Evolutionary conservation across 2,329 filamentous ascomycete species (phyloP), one percentile per base, ranked within the genome.

Genomic region (Basipetospora sp.): DNA sequence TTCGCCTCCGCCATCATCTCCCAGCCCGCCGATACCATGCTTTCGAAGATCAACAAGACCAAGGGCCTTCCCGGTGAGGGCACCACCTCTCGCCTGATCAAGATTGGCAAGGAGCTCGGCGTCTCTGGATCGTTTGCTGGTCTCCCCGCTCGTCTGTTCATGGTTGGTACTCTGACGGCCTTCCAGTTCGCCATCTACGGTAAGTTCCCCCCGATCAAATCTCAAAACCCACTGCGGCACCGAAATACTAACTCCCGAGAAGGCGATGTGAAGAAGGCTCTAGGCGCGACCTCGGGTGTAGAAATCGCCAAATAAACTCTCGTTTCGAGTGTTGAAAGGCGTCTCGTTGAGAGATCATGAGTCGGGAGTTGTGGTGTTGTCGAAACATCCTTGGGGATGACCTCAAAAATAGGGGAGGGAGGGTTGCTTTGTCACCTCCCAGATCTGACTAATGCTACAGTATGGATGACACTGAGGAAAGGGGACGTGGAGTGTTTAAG

Each of bases 21-120:
- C 45, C 84, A 92, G 69, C 84, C 84, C 51, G 84, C 84, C 59
- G 84, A 92, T 62, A 92, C 84, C 57, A 92, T 92, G 84, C 77
- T 92, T 47, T 81, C 74, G 66, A 90, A 88, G 76, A 90, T 92
- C 72, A 92, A 92, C 80, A 90, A 90, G 80, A 84, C 80, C 65
- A 77, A 84, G 70, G 84, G 82, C 64, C 68, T 76, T 43, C 83
- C 84, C 48, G 84, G 84, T 69, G 82, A 92, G 69, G 76, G 84
- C 54, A 90, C 81, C 53, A 73, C 73, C 57, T 71, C 67, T 60
- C 79, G 84, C 62, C 65, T 92, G 54, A 69, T 88, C 69, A 90
- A 90, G 78, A 92, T 92, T 54, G 82, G 65, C 50, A 80, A 78
- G 65, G 83, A 92, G 65, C 80, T 92, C 52, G 84, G 84, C 56